Evolutionary conservation across 2,329 filamentous ascomycete genomes (phyloP).

Genomic region (Trichoderma oligosporum): DNA sequence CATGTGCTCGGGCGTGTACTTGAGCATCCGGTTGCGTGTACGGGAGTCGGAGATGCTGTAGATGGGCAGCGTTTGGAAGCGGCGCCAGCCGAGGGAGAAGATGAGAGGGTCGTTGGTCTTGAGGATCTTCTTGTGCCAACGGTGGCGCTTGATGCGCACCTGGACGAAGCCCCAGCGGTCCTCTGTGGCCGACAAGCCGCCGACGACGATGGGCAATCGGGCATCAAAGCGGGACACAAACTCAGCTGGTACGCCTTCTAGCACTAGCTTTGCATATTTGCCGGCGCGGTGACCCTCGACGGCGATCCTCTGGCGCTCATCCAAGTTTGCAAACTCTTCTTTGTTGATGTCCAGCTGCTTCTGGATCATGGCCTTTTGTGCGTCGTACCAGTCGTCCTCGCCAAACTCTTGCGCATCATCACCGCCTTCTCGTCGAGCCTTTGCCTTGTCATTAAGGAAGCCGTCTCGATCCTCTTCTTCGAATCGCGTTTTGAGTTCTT

Average conservation of each 20-base stretch:
- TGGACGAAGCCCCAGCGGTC: conserved; percentile 95
- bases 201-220: conserved; percentile 78
- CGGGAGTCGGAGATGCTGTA: conserved; percentile 95
- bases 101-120: conserved; percentile 98
- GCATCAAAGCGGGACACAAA: conserved; percentile 81
- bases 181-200: conserved; percentile 88
- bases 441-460: conserved; percentile 83
- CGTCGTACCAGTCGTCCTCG: conserved; percentile 98
- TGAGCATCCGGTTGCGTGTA: conserved; percentile 93
- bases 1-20: conserved; percentile 99
- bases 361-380: conserved; percentile 89
- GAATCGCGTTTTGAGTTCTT: conserved; percentile 89
- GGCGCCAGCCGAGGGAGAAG: conserved; percentile 92
- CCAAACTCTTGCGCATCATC: conserved; percentile 75
- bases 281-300: conserved; percentile 91
- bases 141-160: conserved; percentile 91
- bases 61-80: conserved; percentile 87
- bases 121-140: conserved; percentile 99
- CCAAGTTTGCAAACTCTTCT: conserved; percentile 82
- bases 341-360: conserved; percentile 98
- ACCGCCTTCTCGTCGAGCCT: conserved; percentile 65
- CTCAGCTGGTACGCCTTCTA: conserved; percentile 86
- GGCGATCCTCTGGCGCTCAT: conserved; percentile 74
- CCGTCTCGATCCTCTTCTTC: conserved; percentile 98
- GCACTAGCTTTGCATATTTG: conserved; percentile 85